A percentile compares a stretch with the other conserved stretches of the same genome.
Conservation (phyloP, 345 rosid species). For the Brassica cretica region DNA sequence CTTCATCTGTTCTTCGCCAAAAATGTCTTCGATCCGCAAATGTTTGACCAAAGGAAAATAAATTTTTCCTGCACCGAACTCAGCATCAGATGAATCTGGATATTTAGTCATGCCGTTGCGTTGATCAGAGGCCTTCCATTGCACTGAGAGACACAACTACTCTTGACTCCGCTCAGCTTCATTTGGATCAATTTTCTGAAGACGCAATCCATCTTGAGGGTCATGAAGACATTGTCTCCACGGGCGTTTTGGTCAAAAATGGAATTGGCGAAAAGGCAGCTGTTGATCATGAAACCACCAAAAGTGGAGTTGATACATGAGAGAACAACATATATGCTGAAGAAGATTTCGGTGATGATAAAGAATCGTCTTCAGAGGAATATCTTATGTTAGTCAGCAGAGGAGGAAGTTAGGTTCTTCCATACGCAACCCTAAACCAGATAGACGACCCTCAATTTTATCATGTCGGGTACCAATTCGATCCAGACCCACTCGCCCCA, state of each 20-base stretch:
- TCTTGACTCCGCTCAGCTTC: background rate
- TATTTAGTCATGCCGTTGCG: background rate
- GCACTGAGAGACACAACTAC: background rate
- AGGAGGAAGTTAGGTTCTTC: background rate
- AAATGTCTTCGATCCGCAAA: too few species aligned
- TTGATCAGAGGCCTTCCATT: background rate
- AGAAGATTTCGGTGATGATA: too few species aligned
- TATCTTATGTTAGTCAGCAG: too few species aligned
- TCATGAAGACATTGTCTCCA: background rate
- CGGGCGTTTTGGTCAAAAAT: background rate
- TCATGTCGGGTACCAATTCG: background rate
- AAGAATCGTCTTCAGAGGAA: background rate
- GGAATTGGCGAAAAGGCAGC: background rate
- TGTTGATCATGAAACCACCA: background rate
- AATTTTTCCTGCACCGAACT: background rate
- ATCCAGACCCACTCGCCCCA: background rate
- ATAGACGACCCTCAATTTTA: background rate
- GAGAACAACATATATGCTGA: too few species aligned
- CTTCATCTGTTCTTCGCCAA: too few species aligned
- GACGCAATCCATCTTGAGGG: background rate
- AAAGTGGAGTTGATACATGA: background rate
- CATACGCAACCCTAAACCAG: background rate
- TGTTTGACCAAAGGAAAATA: too few species aligned
- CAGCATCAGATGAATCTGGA: background rate
- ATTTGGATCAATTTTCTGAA: background rate